These are phyloP conservation scores for Paraleonurus japonicus DNA, from an alignment of 257 asterid genomes.

Conservation along the genomic window DNA sequence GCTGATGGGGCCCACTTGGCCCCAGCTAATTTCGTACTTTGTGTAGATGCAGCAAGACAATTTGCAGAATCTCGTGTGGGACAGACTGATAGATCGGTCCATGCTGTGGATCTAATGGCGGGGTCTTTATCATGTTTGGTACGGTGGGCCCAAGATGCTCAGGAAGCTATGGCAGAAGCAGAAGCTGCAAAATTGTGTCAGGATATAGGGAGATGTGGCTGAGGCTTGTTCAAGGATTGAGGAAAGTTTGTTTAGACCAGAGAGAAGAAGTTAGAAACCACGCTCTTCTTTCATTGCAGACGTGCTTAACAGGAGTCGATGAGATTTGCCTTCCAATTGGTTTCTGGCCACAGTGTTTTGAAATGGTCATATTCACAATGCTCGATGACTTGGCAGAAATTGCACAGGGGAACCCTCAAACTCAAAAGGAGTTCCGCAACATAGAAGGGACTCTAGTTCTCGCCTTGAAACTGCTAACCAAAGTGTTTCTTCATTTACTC, in stretches of 20 bases:
- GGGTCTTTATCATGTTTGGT: slow-evolving; percentile 66
- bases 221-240: slow-evolving; percentile 83
- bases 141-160: slow-evolving; percentile 73
- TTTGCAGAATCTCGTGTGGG: slow-evolving; percentile 97
- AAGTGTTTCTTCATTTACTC: slow-evolving; percentile 62
- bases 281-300: slow-evolving; percentile 67
- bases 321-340: slow-evolving; percentile 54
- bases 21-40: slow-evolving; percentile 72
- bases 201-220: slow-evolving; percentile 96
- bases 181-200: slow-evolving; percentile 66
- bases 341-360: slow-evolving; percentile 84
- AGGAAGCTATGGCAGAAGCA: slow-evolving; percentile 61
- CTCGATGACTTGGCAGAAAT: slow-evolving; percentile 87
- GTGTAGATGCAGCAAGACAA: slow-evolving; percentile 82
- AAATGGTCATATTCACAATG: slow-evolving; percentile 81
- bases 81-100: slow-evolving; percentile 75
- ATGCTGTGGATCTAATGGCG: slow-evolving; percentile 82
- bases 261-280: slow-evolving; percentile 95
- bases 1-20: slow-evolving; percentile 84
- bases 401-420: slow-evolving; percentile 82
- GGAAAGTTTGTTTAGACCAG: slow-evolving; percentile 92
- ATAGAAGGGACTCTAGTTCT: slow-evolving; percentile 86
- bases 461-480: slow-evolving; percentile 68
- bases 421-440: slow-evolving; percentile 83
- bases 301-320: slow-evolving; percentile 74